These are phyloP conservation scores for Fusarium mexicanum DNA, from an alignment of 2,329 filamentous ascomycete species.

Conservation along the genomic window DNA sequence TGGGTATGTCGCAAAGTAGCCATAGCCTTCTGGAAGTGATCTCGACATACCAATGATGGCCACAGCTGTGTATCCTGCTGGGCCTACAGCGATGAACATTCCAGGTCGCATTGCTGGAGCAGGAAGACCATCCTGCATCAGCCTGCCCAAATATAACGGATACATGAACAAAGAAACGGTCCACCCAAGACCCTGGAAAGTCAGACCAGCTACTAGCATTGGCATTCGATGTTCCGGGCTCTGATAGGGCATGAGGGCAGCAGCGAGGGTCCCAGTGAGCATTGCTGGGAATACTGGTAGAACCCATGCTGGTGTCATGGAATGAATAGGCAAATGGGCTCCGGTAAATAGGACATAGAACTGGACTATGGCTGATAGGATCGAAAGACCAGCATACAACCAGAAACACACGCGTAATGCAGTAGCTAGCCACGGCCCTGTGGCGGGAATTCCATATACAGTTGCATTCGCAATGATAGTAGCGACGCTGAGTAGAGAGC, in stretches of 20 bases:
- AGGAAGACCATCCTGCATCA: conserved; percentile 43
- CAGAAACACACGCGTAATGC: conserved; percentile 61
- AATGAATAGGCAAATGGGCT: conserved; percentile 39
- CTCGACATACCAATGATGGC: conserved; percentile 42
- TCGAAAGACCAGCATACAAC: conserved; percentile 56
- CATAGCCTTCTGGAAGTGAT: conserved; percentile 36
- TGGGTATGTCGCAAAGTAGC: conserved; percentile 40
- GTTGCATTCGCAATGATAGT: conserved; percentile 72
- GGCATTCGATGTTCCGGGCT: conserved; percentile 38
- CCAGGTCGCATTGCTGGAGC: conserved; percentile 41
- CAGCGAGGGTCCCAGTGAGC: conserved; percentile 41
- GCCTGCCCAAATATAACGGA: conserved; percentile 38
- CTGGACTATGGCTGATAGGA: conserved; percentile 37
- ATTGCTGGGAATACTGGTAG: conserved; percentile 45
- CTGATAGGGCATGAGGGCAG: conserved; percentile 38
- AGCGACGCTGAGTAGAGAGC: conserved; percentile 69
- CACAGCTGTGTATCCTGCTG: conserved; percentile 39
- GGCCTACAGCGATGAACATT: conserved; percentile 42
- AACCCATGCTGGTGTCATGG: conserved; percentile 45
- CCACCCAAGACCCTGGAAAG: conserved; percentile 44
- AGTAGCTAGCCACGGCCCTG: conserved; percentile 59
- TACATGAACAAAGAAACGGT: conserved; percentile 39
- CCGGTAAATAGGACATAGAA: conserved; percentile 46
- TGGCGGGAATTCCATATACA: conserved; percentile 64
- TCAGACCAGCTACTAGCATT: conserved; percentile 41